phyloP scores from a whole-genome alignment of 306 rosid genomes.

The Quercus glauca region DNA sequence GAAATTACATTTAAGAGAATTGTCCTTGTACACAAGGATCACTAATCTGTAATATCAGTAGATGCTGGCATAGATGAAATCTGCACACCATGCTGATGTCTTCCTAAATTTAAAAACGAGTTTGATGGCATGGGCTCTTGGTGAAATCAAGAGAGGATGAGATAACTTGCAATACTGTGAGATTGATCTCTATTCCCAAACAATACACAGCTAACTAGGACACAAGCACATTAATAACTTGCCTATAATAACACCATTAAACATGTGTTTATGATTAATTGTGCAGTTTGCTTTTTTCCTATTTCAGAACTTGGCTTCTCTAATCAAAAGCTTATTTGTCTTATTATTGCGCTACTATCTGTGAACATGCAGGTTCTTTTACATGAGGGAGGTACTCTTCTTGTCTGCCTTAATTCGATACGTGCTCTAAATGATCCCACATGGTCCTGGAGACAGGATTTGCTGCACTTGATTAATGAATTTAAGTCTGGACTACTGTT shows the following conservation, averaged over 20 bases:
- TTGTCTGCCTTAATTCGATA: conserved; percentile 90
- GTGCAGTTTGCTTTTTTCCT: background rate
- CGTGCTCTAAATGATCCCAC: conserved; percentile 79
- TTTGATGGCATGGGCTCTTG: background rate
- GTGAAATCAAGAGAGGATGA: background rate
- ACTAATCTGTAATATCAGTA: background rate
- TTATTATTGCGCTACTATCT: conserved; percentile 10
- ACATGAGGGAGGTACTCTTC: conserved; percentile 95
- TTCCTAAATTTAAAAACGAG: background rate
- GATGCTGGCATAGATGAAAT: background rate
- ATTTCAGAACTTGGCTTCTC: background rate
- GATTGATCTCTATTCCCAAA: background rate
- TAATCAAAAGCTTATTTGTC: background rate
- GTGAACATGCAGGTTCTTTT: conserved; percentile 76
- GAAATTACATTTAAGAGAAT: background rate
- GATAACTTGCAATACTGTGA: background rate
- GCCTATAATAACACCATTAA: background rate
- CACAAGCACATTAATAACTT: background rate
- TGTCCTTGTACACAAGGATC: background rate
- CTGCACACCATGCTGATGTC: background rate
- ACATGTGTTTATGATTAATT: background rate
- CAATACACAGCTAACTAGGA: background rate
- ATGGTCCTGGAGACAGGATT: conserved; percentile 86
- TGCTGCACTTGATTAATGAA: conserved; percentile 32
- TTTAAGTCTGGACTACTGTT: conserved; percentile 42